phyloP scores from a whole-genome alignment of 179 eudicot genomes.

The Beta corolliflora region DNA sequence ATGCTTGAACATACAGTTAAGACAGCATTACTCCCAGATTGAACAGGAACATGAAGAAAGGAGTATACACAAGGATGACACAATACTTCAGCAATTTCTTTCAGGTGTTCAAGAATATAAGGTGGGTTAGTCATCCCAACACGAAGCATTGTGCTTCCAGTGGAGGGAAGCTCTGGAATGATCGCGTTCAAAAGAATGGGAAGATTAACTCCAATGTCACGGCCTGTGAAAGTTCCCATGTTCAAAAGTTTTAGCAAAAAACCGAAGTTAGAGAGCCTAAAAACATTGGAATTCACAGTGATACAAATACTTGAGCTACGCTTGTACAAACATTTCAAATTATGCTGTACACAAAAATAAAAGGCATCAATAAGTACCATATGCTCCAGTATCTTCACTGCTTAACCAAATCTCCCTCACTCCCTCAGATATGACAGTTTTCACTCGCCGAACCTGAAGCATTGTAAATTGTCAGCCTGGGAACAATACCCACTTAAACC shows the following conservation, averaged over 20 bases:
- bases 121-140: slow-evolving; percentile 99
- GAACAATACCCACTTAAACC: slow-evolving; percentile 8
- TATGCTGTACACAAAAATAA: background rate
- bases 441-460: slow-evolving; percentile 82
- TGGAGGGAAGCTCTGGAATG: slow-evolving; percentile 74
- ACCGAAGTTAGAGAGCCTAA: background rate
- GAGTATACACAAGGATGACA: slow-evolving; percentile 91
- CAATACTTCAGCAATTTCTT: slow-evolving; percentile 85
- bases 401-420: slow-evolving; percentile 98
- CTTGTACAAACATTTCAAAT: background rate
- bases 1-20: slow-evolving; percentile 57
- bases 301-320: background rate
- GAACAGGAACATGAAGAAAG: slow-evolving; percentile 98
- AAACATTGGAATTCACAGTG: background rate
- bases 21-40: slow-evolving; percentile 87
- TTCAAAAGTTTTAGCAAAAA: slow-evolving; percentile 4
- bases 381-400: slow-evolving; percentile 99
- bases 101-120: slow-evolving; percentile 94
- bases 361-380: slow-evolving; percentile 55
- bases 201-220: slow-evolving; percentile 95
- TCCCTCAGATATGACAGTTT: slow-evolving; percentile 75
- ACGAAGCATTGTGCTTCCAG: slow-evolving; percentile 96
- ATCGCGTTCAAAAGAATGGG: slow-evolving; percentile 82
- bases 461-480: slow-evolving; percentile 17
- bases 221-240: slow-evolving; percentile 59